These are phyloP conservation scores for Alternaria alternata DNA, from an alignment of 2,329 filamentous ascomycete genomes.

Conservation along the genomic window DNA sequence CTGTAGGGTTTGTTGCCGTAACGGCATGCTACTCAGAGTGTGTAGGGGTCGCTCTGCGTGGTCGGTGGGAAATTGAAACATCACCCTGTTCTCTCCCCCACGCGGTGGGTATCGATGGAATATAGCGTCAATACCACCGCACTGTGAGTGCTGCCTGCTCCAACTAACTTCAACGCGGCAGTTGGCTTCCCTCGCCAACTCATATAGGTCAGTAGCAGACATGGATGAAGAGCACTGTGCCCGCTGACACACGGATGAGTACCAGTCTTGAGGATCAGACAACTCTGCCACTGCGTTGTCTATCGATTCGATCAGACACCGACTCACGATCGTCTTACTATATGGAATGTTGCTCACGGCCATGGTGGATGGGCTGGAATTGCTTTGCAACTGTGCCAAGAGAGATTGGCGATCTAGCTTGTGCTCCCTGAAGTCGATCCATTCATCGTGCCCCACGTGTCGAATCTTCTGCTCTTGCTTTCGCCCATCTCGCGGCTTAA, in stretches of 20 bases:
- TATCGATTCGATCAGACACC: background rate
- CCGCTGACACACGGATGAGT: background rate
- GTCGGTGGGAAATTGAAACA: constrained; percentile 4
- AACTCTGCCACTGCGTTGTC: background rate
- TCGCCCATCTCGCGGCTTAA: background rate
- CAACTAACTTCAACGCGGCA: constrained; percentile 8
- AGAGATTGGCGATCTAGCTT: background rate
- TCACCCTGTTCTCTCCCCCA: too few relatives aligned
- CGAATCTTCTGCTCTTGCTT: background rate
- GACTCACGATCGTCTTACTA: background rate
- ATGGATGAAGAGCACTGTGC: background rate
- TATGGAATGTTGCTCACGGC: constrained; percentile 6
- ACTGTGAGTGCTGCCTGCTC: constrained; percentile 9
- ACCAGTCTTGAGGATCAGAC: background rate
- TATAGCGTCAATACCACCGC: constrained; percentile 2
- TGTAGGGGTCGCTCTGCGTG: background rate
- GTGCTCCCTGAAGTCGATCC: background rate
- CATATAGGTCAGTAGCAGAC: background rate
- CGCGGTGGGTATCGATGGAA: background rate
- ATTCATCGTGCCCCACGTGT: too few relatives aligned
- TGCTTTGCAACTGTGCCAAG: background rate
- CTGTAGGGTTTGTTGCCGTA: constrained; percentile 1
- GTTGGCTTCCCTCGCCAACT: background rate
- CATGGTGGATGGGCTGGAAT: background rate
- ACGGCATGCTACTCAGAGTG: background rate